Conservation (phyloP, 371 early-diverging fungal species). For the Mycotypha africana region DNA sequence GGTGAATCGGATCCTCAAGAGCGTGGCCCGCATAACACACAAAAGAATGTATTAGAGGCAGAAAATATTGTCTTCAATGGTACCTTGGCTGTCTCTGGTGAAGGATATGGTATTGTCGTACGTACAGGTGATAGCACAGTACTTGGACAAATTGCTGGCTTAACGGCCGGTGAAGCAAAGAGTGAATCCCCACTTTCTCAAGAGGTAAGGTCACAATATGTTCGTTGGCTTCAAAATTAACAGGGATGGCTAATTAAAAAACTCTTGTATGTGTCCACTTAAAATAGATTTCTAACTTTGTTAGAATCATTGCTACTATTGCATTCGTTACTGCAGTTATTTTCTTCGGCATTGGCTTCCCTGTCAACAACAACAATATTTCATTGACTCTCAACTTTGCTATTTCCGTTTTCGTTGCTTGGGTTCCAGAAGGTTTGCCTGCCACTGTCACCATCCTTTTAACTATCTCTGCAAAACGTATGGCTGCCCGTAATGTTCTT, state of each 20-base stretch:
- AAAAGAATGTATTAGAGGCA: constrained; percentile 83
- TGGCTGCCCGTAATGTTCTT: constrained; percentile 83
- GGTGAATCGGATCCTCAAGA: constrained; percentile 94
- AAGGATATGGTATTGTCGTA: constrained; percentile 89
- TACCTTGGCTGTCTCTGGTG: constrained; percentile 81
- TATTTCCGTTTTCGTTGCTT: constrained; percentile 83
- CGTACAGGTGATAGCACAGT: constrained; percentile 89
- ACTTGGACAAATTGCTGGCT: constrained; percentile 90
- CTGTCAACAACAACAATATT: constrained; percentile 50
- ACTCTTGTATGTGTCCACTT: not conserved
- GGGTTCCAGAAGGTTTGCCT: constrained; percentile 89
- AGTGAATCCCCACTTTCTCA: constrained; percentile 63
- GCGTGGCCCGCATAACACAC: constrained; percentile 51
- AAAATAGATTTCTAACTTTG: constrained; percentile 67
- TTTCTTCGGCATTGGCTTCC: constrained; percentile 78
- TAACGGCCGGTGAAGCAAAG: constrained; percentile 74
- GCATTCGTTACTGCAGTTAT: constrained; percentile 70
- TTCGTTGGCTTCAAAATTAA: no score
- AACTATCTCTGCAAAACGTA: constrained; percentile 92
- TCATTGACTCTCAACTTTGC: constrained; percentile 81
- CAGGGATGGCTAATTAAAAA: no score
- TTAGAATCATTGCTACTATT: constrained; percentile 79
- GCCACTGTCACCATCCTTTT: constrained; percentile 88
- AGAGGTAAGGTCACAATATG: constrained; percentile 24
- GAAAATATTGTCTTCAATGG: constrained; percentile 88